A percentile compares a stretch with the other conserved stretches of the same genome.
These are phyloP conservation scores for Salicornia ramosissima DNA, from an alignment of 148 eudicot species.

Conservation along the genomic window DNA sequence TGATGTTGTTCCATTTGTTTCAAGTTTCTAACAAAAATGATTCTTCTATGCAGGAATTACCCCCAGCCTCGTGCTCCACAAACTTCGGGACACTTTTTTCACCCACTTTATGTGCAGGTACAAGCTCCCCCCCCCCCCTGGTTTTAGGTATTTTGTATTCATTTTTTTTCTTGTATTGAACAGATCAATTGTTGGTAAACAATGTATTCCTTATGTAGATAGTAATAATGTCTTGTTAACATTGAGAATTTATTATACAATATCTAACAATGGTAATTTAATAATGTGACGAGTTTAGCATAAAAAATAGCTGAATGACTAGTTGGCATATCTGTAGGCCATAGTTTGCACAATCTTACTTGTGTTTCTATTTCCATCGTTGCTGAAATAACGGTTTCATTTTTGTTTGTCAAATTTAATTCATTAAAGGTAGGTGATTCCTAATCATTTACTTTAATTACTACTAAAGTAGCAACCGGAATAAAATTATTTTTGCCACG, in stretches of 20 bases:
- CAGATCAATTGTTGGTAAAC: neutral
- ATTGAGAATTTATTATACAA: neutral
- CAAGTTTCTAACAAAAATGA: neutral
- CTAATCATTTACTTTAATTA: neutral
- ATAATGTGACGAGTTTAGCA: neutral
- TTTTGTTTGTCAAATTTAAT: neutral
- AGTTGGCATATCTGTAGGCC: neutral
- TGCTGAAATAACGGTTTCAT: neutral
- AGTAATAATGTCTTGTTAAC: neutral
- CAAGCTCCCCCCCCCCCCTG: neutral
- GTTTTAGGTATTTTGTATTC: neutral
- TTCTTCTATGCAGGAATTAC: conserved; percentile 46
- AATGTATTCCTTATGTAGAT: neutral
- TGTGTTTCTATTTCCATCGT: neutral
- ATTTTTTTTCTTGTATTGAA: neutral
- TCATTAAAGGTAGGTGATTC: neutral
- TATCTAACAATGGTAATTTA: neutral
- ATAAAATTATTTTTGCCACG: no score
- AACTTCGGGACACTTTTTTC: conserved; percentile 69
- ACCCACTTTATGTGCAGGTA: conserved; percentile 58
- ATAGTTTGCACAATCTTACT: neutral
- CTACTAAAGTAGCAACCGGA: no score
- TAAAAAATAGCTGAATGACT: neutral
- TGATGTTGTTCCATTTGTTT: neutral
- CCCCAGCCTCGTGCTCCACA: conserved; percentile 39